Conservation (phyloP, 1,284 basidiomycete species). For the Apiotrichum porosum region DNA sequence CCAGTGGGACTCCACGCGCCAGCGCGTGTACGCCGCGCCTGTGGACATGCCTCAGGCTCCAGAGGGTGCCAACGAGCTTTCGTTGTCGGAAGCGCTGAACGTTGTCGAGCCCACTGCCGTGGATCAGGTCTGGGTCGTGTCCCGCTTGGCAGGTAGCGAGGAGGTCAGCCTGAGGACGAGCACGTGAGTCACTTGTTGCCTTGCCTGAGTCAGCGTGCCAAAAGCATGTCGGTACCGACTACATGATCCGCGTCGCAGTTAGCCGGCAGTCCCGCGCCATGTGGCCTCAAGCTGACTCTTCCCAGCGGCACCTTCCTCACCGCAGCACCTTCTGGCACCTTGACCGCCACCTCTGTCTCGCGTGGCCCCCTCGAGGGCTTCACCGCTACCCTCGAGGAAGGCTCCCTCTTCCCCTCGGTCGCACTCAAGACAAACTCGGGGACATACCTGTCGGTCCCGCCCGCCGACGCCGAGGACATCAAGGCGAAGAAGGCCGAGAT, state of each 20-base stretch:
- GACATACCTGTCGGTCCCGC: conserved; percentile 38
- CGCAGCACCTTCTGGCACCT: conserved; percentile 38
- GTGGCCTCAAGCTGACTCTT: background rate
- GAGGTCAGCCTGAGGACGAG: conserved; percentile 49
- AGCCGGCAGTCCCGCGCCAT: too few relatives aligned
- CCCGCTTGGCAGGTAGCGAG: conserved; percentile 51
- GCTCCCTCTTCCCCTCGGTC: conserved; percentile 28
- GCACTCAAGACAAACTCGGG: conserved; percentile 30
- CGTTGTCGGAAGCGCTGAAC: conserved; percentile 34
- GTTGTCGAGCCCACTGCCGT: conserved; percentile 50
- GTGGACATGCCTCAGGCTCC: conserved; percentile 45
- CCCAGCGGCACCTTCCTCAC: conserved; percentile 47
- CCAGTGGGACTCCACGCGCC: conserved; percentile 43
- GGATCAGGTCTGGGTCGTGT: conserved; percentile 53
- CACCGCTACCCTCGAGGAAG: conserved; percentile 22
- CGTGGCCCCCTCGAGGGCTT: conserved; percentile 49
- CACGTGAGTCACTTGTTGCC: conserved; percentile 36
- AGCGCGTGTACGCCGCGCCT: conserved; percentile 44
- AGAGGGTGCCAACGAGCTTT: conserved; percentile 43
- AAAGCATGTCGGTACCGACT: too few relatives aligned
- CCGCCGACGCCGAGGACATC: conserved; percentile 9
- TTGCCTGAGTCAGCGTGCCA: too few relatives aligned
- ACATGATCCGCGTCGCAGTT: too few relatives aligned
- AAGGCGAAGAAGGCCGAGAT: conserved; percentile 55
- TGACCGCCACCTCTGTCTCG: conserved; percentile 43